phyloP scores from a whole-genome alignment of 805 yeast species.

The Lachancea kluyveri region DNA sequence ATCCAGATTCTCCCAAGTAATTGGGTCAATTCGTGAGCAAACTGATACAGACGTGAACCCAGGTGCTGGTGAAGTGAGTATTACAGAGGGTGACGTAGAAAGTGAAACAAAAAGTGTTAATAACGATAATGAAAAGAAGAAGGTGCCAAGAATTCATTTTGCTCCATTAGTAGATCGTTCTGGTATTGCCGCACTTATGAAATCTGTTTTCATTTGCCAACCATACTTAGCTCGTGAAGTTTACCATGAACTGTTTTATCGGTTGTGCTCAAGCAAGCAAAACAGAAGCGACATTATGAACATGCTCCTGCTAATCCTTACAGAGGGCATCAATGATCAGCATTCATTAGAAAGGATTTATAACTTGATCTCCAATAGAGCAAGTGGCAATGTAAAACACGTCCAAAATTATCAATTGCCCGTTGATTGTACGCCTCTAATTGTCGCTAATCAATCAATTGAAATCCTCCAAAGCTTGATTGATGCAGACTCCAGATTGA shows the following conservation, averaged over 20 bases:
- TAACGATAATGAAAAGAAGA: conserved; percentile 16
- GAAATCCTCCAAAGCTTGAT: conserved; percentile 69
- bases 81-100: conserved; percentile 9
- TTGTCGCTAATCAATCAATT: conserved; percentile 70
- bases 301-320: conserved; percentile 57
- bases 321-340: conserved; percentile 66
- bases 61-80: conserved; percentile 6
- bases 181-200: conserved; percentile 68
- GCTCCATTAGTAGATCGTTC: conserved; percentile 67
- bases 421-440: conserved; percentile 55
- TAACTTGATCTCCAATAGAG: conserved; percentile 46
- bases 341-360: conserved; percentile 57
- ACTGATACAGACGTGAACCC: conserved; percentile 5
- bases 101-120: conserved; percentile 13
- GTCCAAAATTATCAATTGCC: conserved; percentile 36
- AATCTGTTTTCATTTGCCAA: conserved; percentile 70
- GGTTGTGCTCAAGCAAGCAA: conserved; percentile 69
- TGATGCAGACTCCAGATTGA: conserved; percentile 58
- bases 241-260: conserved; percentile 58
- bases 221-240: conserved; percentile 54
- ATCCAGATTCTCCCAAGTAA: conserved; percentile 29
- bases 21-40: conserved; percentile 11
- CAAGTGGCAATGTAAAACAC: conserved; percentile 27
- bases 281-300: conserved; percentile 71
- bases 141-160: conserved; percentile 37